Percentiles rank a stretch among this genome's conserved stretches.
These are phyloP conservation scores for Oryza australiensis DNA, from an alignment of 176 grass and related monocot species.

Conservation along the genomic window DNA sequence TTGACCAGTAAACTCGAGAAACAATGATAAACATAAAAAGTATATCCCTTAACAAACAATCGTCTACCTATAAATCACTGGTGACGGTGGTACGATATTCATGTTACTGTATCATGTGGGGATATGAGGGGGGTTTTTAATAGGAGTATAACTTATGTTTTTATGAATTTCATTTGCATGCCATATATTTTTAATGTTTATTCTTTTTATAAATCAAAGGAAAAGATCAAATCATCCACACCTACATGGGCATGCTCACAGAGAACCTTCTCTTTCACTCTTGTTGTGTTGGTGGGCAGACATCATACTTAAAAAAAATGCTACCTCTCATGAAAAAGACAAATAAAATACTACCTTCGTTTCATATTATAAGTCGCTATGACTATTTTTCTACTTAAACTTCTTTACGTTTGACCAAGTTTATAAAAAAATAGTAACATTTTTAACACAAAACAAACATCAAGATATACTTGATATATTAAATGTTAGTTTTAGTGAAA, in stretches of 20 bases:
- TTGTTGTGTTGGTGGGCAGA: neutral
- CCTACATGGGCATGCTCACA: neutral
- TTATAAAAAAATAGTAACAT: too few relatives aligned
- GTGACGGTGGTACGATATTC: neutral
- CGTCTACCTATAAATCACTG: neutral
- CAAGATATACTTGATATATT: too few relatives aligned
- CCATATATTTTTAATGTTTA: neutral
- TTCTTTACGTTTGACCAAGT: too few relatives aligned
- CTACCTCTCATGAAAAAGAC: neutral
- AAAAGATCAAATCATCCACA: neutral
- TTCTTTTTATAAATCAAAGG: neutral
- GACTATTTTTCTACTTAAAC: too few relatives aligned
- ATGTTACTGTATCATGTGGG: neutral
- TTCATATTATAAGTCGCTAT: too few relatives aligned
- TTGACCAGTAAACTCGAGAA: neutral
- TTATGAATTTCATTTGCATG: neutral
- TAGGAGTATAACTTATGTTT: neutral
- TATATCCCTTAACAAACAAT: neutral
- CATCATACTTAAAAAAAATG: neutral
- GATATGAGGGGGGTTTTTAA: neutral
- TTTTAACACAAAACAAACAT: too few relatives aligned
- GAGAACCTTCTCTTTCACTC: neutral
- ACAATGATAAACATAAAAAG: neutral
- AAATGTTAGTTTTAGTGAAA: too few relatives aligned
- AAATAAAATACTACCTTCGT: too few relatives aligned